phyloP scores from a whole-genome alignment of 1,139 yeast genomes.

The Scheffersomyces lignicola region DNA sequence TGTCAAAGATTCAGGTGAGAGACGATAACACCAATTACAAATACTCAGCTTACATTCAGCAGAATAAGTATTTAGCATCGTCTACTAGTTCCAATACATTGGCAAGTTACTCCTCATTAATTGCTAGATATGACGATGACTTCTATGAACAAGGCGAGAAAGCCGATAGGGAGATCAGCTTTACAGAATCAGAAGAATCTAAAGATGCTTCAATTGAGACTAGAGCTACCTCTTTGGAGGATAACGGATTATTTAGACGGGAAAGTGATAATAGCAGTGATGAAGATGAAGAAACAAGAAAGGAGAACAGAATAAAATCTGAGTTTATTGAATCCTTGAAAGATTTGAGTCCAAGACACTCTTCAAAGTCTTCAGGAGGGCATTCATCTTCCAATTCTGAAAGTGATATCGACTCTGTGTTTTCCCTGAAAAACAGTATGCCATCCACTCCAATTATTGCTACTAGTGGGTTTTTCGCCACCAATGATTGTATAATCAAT shows the following conservation, averaged over 20 bases:
- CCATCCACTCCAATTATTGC: conserved; percentile 3
- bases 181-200: conserved; percentile 3
- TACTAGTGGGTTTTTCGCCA: conserved; percentile 3
- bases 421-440: neutral
- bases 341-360: conserved; percentile 2
- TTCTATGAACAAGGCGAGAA: conserved; percentile 7
- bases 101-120: conserved; percentile 24
- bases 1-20: neutral
- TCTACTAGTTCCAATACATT: conserved; percentile 17
- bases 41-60: conserved; percentile 16
- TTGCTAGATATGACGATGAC: conserved; percentile 21
- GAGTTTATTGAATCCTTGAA: conserved; percentile 3
- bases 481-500: neutral
- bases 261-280: neutral
- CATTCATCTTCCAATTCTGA: conserved; percentile 4
- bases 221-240: neutral
- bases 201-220: conserved; percentile 2
- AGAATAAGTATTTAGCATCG: conserved; percentile 2
- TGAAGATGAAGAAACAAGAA: neutral
- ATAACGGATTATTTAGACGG: neutral
- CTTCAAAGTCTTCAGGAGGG: neutral
- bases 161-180: conserved; percentile 1
- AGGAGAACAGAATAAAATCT: neutral
- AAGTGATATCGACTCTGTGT: conserved; percentile 3
- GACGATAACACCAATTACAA: conserved; percentile 9